A percentile compares a stretch with the other conserved stretches of the same genome.
Conservation (phyloP, 2,329 filamentous ascomycete genomes). For the Diaporthe vexans region DNA sequence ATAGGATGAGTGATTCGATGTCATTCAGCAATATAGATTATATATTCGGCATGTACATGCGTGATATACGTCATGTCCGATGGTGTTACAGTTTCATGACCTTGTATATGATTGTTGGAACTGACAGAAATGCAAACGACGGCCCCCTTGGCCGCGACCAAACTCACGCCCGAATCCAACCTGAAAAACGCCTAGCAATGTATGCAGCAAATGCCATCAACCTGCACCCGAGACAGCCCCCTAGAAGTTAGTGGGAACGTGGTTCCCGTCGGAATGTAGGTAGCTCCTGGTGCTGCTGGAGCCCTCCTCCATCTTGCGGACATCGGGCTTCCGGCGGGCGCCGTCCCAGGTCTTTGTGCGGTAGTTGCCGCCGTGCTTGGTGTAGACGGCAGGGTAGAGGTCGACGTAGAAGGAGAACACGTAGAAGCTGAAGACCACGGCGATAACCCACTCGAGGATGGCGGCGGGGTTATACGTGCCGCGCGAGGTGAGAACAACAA, state of each 20-base stretch:
- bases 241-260: constrained; percentile 34
- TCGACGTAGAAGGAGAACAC: constrained; percentile 90
- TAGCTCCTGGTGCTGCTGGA: constrained; percentile 36
- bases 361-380: constrained; percentile 57
- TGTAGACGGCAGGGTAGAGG: constrained; percentile 82
- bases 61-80: neutral
- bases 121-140: neutral
- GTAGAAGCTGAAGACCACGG: constrained; percentile 90
- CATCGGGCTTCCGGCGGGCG: constrained; percentile 17
- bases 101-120: neutral
- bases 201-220: neutral
- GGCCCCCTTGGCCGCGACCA: neutral
- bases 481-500: constrained; percentile 70
- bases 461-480: constrained; percentile 76
- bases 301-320: constrained; percentile 38
- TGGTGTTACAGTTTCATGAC: neutral
- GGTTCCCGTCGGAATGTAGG: constrained; percentile 8
- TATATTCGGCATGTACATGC: neutral
- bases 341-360: constrained; percentile 36
- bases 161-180: neutral
- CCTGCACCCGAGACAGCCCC: neutral
- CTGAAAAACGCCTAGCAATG: constrained; percentile 12
- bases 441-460: constrained; percentile 83
- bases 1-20: too few species aligned
- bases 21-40: constrained; percentile 11